Base-by-base conservation (phyloP, 2,329 filamentous ascomycete species). In the Helotiales sp. region DNA sequence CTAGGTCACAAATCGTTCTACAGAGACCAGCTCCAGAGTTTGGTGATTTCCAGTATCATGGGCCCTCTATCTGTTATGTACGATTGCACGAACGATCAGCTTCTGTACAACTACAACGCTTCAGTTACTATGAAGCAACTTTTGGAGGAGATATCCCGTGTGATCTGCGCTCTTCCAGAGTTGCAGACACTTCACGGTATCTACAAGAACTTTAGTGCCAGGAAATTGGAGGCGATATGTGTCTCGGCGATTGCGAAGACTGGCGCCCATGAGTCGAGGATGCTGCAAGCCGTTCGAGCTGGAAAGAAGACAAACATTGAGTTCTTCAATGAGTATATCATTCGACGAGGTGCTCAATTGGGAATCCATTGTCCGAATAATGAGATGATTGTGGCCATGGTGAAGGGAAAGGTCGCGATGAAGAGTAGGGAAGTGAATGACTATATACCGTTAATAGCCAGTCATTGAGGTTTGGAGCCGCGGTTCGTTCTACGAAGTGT, bases 321-420 rank as follows among this genome's bases (percentile, higher is more conserved):
- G 46, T 96, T 88, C 68, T 82, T 93, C 65, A 97, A 96, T 71
- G 93, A 93, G 0, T 99, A 93, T 75, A 88, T 99, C 59, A 80
- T 96, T 30, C 80, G 78, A 51, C 82, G 88, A 38, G 95, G 89
- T 0, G 80, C 83, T 66, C 83, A 90, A 70, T 67, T 93, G 59
- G 90, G 90, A 1, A 77, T 96, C n/a, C 77, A 83, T 51, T 86
- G 86, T 67, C 83, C 85, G 10, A 78, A 87, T 60, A 95, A 96
- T 70, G 86, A 87, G 66, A 81, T 90, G 78, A 77, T 96, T 40
- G 77, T 88, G 71, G 78, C 86, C 53, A 74, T 92, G 75, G 86
- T 97, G 49, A 85, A 89, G 69, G 89, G 85, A 24, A 93, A 89
- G 76, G 75, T 81, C 48, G 55, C 53, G 5, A 65, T 69, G 30